Conservation (phyloP, 2,329 filamentous ascomycete genomes). For the Rutstroemia sp. region DNA sequence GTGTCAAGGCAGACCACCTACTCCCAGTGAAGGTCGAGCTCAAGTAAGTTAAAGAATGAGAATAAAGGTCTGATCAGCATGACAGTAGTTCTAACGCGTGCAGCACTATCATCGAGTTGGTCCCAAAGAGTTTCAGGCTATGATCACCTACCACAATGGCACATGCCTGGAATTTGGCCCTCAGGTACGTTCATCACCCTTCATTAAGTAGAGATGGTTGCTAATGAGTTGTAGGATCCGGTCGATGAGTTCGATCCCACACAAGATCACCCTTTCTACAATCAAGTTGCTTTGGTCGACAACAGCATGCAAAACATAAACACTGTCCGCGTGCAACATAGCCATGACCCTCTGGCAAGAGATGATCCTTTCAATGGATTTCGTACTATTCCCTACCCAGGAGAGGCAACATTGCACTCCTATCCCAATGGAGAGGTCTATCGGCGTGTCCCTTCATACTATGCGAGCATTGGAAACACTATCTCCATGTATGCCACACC, state of each 20-base stretch:
- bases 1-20: constrained; percentile 21
- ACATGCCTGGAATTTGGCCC: constrained; percentile 8
- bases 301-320: constrained; percentile 16
- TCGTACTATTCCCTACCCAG: constrained; percentile 1
- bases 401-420: neutral
- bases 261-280: constrained; percentile 10
- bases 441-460: neutral
- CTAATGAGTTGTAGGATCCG: constrained; percentile 16
- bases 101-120: constrained; percentile 6
- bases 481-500: neutral
- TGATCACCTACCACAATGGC: constrained; percentile 4
- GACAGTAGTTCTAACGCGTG: neutral
- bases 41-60: constrained; percentile 14
- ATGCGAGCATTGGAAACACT: neutral
- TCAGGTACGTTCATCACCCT: constrained; percentile 11
- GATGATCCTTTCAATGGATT: constrained; percentile 2
- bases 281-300: constrained; percentile 19
- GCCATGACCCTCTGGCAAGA: neutral
- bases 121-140: neutral
- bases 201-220: neutral
- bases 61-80: neutral
- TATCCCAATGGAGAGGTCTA: neutral
- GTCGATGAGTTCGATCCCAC: constrained; percentile 15
- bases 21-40: constrained; percentile 22
- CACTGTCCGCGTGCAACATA: constrained; percentile 9